Evolutionary conservation across 306 rosid species (phyloP).

Genomic region (Acacia crassicarpa): DNA sequence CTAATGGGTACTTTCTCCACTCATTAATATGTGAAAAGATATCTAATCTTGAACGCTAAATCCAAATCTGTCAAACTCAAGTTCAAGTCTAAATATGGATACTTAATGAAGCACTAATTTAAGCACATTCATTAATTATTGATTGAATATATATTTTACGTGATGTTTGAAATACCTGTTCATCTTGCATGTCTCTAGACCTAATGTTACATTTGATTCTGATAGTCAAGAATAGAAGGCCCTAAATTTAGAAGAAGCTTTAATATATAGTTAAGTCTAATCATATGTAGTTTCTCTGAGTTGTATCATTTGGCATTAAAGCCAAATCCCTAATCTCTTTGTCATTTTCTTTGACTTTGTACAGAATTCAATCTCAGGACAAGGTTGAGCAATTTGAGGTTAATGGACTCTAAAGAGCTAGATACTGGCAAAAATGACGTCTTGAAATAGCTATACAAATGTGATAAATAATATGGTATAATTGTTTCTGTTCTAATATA

Average conservation of each 20-base stretch:
- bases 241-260: neutral
- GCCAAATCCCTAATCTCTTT: neutral
- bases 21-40: neutral
- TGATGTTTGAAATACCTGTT: neutral
- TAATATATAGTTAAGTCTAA: neutral
- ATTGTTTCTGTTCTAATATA: neutral
- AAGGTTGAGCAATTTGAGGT: neutral
- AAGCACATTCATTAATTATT: neutral
- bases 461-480: neutral
- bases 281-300: neutral
- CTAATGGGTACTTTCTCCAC: neutral
- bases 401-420: neutral
- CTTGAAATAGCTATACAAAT: neutral
- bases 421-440: neutral
- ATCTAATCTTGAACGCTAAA: neutral
- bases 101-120: neutral
- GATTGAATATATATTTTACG: neutral
- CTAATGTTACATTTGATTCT: neutral
- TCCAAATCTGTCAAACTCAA: neutral
- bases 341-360: neutral
- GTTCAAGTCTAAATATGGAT: neutral
- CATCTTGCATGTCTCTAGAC: neutral
- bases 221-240: neutral
- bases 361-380: neutral
- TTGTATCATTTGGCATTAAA: neutral